Base-by-base conservation (phyloP, 2,329 filamentous ascomycete genomes). In the Arachnomyces sp. region DNA sequence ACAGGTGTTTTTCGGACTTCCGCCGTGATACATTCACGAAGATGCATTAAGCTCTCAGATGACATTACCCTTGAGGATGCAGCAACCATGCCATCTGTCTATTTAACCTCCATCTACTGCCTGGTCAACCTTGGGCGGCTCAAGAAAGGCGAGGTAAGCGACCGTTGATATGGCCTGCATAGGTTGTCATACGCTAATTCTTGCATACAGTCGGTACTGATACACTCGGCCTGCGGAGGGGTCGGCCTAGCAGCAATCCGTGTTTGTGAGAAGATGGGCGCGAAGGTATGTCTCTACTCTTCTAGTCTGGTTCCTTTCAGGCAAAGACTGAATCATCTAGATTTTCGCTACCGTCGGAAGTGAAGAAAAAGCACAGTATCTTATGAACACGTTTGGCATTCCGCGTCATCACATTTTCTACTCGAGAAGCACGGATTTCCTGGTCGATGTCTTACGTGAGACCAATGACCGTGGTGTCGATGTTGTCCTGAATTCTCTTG, bases 1-100 rank as follows among this genome's bases (percentile, higher is more conserved):
- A 11, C n/a, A 11, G 34, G 34, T 16, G 7, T 15, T 13, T 9
- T 15, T 3, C n/a, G n/a, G 5, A 14, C 31, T 5, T 12, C 5
- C n/a, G 12, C 12, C 12, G 31, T 32, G 7, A 12, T 12, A 12
- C 5, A 4, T 12, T 12, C 4, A 16, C n/a, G 12, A 16, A 5
- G 5, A 7, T 32, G 31, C 12, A 4, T 32, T 4, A 32, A 32
- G 12, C 31, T 32, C n/a, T 12, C 31, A 16, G 21, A 25, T 5
- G 12, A 4, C 15, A 5, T 25, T 9, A 5, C 14, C 12, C 51
- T 56, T 21, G 43, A 40, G 6, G 48, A 52, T 2, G 55, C 38
- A 2, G 50, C 53, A 1, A 42, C 48, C 2, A 50, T 58, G 17
- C 44, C 46, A 0, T 28, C 31, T 9, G 43, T 42, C 1, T 56